Evolutionary conservation across 1,139 yeast genomes (phyloP), one percentile per base, ranked within the genome.

Genomic region (Sugiyamaella novakii): DNA sequence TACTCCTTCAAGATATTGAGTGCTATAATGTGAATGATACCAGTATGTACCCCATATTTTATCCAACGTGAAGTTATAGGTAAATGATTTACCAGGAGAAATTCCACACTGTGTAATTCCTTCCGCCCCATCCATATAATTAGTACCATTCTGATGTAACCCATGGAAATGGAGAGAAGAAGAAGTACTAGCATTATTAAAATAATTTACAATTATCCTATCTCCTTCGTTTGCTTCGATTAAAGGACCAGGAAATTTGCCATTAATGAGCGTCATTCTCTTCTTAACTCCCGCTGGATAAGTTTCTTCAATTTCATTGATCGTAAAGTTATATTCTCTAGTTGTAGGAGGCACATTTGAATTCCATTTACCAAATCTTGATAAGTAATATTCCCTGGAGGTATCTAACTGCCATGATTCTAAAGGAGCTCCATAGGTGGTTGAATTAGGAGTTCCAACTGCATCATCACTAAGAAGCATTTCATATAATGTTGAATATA

Each of bases 81-180:
- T 84, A 84, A 82, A 77, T 2, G 84, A 77, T 53, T 73, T 75
- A 11, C 85, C 85, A 1, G 88, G 84, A 15, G 83, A 78, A 54
- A 87, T 81, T 28, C 91, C 89, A 71, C 95, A 87, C 66, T 86
- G 95, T 12, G 87, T 81, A 17, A 87, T 77, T 77, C 79, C 75
- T 63, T 84, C 84, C 4, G 91, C 89, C 46, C 95, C 95, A 67
- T 87, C 95, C 84, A 83, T 81, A 63, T 77, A 80, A 59, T 70
- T 73, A 3, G 81, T 65, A 5, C 80, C 83, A 54, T 78, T 74
- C 70, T 83, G 91, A 75, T 83, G 84, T 59, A 87, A 62, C 44
- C 95, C 95, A 68, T 87, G 95, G 78, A 85, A 85, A 69, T 87
- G 95, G 59, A 87, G 66, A 5, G 89, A 72, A 2, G 95, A 83